Conservation (phyloP, 2,329 filamentous ascomycete species). For the Pseudogymnoascus sp. region DNA sequence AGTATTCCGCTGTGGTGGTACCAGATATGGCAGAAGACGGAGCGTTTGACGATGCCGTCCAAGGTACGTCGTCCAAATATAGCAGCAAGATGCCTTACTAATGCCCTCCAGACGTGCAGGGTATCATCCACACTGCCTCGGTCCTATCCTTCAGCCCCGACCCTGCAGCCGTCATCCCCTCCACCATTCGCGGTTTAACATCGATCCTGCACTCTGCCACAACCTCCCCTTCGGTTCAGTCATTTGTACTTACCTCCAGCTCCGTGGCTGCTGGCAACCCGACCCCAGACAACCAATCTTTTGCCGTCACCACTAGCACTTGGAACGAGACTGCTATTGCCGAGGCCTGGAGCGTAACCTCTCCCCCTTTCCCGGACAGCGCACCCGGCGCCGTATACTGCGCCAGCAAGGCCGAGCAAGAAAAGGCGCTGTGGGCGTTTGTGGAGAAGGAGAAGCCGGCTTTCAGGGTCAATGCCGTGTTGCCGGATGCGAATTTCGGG, state of each 20-base stretch:
- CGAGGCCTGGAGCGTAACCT: slow-evolving; percentile 27
- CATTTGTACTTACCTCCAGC: slow-evolving; percentile 36
- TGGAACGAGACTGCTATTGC: slow-evolving; percentile 32
- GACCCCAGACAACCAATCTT: slow-evolving; percentile 15
- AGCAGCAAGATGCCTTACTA: background rate
- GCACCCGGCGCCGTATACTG: slow-evolving; percentile 26
- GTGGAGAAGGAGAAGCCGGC: slow-evolving; percentile 26
- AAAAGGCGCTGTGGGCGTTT: slow-evolving; percentile 34
- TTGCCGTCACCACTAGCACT: slow-evolving; percentile 21
- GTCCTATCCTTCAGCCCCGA: slow-evolving; percentile 25
- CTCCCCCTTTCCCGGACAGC: slow-evolving; percentile 27
- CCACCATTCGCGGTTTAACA: background rate
- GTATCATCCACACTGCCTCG: slow-evolving; percentile 27
- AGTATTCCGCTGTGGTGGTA: slow-evolving; percentile 30
- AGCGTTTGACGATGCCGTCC: slow-evolving; percentile 24
- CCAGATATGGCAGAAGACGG: slow-evolving; percentile 27
- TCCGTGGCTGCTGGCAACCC: slow-evolving; percentile 20
- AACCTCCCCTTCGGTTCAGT: slow-evolving; percentile 27
- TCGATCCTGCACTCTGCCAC: background rate
- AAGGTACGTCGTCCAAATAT: slow-evolving; percentile 12
- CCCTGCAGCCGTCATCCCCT: slow-evolving; percentile 19
- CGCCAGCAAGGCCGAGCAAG: slow-evolving; percentile 33
- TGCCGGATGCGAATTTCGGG: slow-evolving; percentile 18
- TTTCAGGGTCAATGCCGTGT: slow-evolving; percentile 24
- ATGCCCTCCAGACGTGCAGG: slow-evolving; percentile 20